Base-by-base conservation (phyloP, 2,329 filamentous ascomycete species). In the Hymenoscyphus scutula region DNA sequence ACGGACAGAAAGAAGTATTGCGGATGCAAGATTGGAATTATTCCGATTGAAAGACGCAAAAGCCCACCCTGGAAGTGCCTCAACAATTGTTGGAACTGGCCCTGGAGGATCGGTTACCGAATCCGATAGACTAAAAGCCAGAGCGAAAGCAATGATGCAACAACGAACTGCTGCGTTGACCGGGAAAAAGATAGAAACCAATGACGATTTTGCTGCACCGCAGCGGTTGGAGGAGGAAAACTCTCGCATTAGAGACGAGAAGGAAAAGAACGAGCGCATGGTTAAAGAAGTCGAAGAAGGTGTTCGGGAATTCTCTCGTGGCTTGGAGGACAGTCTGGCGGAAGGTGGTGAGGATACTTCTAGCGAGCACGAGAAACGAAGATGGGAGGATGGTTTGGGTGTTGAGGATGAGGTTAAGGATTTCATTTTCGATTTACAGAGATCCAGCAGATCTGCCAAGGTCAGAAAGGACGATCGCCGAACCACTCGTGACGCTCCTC, bases 111-210 rank as follows among this genome's bases (percentile, higher is more conserved):
- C 86, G 53, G 86, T 99, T 51, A 99, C 95, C 0, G 95, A 99
- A 77, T 90, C 92, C 3, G 95, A 99, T 77, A 87, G 94, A 60
- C 85, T 98, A 68, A 98, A 97, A 80, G 95, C 95, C 38, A 87
- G 93, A 69, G 94, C 95, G 34, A 96, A 93, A 78, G 94, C 94
- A 45, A 96, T 97, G 87, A 99, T 99, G 95, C 94, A 98, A 78
- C 93, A 97, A 72, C 89, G 95, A 64, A 93, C 95, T 69, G 95
- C 95, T 61, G 94, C 95, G 19, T 79, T 99, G 66, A 92, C 92
- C 25, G 95, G 95, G 62, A 92, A 89, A 76, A 92, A 93, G 73
- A 81, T 87, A 55, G 87, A 91, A 41, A 76, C 80, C 1, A 84
- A 88, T 64, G 91, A 96, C 67, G 89, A 93, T 66, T 82, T 84